These are phyloP conservation scores for Aristolochia fimbriata DNA, from an alignment of 164 flowering plant genomes.

Conservation along the genomic window DNA sequence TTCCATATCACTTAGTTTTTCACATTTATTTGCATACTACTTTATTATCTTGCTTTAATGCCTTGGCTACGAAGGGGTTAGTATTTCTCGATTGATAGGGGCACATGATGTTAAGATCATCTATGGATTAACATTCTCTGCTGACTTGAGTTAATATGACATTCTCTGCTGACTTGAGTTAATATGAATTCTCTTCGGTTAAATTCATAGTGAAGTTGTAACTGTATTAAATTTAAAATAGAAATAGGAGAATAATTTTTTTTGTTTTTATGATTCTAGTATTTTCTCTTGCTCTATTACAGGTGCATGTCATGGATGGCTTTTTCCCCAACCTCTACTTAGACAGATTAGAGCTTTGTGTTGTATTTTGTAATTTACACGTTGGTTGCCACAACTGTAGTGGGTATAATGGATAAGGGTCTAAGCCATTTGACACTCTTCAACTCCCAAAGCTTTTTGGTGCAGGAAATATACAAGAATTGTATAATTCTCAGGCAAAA, in stretches of 20 bases:
- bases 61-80: constrained; percentile 2
- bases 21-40: too few relatives aligned
- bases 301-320: constrained; percentile 79
- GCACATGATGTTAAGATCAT: constrained; percentile 98
- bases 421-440: constrained; percentile 67
- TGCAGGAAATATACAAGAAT: constrained; percentile 78
- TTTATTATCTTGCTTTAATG: too few relatives aligned
- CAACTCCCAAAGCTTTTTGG: constrained; percentile 72
- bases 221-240: too few relatives aligned
- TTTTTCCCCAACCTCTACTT: constrained; percentile 77
- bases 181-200: not conserved
- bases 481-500: constrained; percentile 94
- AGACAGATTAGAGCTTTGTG: constrained; percentile 91
- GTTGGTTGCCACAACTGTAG: constrained; percentile 75
- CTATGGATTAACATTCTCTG: too few relatives aligned
- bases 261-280: not conserved
- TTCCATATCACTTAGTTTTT: too few relatives aligned
- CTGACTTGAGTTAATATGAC: too few relatives aligned
- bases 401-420: constrained; percentile 83
- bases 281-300: constrained; percentile 6
- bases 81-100: constrained; percentile 27
- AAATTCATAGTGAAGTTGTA: not conserved
- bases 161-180: too few relatives aligned
- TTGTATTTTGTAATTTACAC: constrained; percentile 82
- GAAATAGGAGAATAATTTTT: not conserved